Evolutionary conservation across 805 yeast genomes (phyloP), one percentile per base, ranked within the genome.

Genomic region (Candida arabinofermentans): DNA sequence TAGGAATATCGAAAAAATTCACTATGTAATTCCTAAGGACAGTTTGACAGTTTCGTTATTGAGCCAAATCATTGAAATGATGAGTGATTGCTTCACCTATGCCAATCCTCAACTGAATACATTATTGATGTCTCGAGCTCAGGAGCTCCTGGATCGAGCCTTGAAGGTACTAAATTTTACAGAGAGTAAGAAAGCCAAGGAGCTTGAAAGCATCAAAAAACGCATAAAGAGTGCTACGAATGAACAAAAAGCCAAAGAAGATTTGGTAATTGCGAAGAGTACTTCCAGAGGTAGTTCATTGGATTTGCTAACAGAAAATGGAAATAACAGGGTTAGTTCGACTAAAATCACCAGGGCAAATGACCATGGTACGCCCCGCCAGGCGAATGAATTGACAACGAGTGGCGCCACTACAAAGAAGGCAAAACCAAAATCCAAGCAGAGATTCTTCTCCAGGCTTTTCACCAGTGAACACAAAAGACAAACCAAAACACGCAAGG

Each of bases 41-140:
- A 65, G 66, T 13, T 58, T 77, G 14, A 56, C 71, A 4, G 51
- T 51, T 1, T 52, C 59, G 17, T 47, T 78, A 22, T 57, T 69
- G 4, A 61, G 59, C 13, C 71, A 72, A 41, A 45, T 73, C 4
- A 59, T 71, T 9, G 59, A 61, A 24, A 39, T 70, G 26, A 55
- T 65, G 48, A 57, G 65, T 0, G 50, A 61, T 18, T 59, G 55
- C 24, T 42, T 67, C 30, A 59, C 71, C 8, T 55, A 68, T 12
- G 63, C 62, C 5, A 71, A 72, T 44, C 51, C 56, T 4, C 43
- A 37, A 3, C 47, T 64, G 39, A 49, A 57, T 1, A 53, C 49
- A 10, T 41, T 49, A 12, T 49, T 71, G 16, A 43, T 68, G 6
- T 39, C 49, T 2, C 48, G 61, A 8, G 69, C 71, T 48, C 55